Evolutionary conservation across 345 rosid species (phyloP).

Genomic region (Durio zibethinus): DNA sequence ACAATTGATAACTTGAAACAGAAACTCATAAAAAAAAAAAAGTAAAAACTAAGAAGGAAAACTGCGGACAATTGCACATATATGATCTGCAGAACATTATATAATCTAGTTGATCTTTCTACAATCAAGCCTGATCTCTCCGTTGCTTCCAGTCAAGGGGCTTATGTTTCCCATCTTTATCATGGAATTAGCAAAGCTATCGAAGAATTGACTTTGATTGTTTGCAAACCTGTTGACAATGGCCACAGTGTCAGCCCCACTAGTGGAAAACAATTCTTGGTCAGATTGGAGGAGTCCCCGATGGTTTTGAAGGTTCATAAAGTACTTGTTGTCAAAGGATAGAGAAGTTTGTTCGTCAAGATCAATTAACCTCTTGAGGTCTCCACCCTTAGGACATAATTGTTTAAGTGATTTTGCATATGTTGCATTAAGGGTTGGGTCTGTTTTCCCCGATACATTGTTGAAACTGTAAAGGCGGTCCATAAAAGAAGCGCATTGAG

Average conservation of each 20-base stretch:
- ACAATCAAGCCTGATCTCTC: slow-evolving; percentile 37
- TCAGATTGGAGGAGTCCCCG: slow-evolving; percentile 37
- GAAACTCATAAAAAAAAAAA: background rate
- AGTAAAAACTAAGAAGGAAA: background rate
- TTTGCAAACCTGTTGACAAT: slow-evolving; percentile 34
- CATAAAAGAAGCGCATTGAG: background rate
- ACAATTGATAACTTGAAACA: background rate
- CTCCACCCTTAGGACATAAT: slow-evolving; percentile 18
- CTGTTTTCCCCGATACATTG: background rate
- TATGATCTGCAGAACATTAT: background rate
- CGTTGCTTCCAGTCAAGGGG: slow-evolving; percentile 34
- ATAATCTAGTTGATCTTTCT: slow-evolving; percentile 25
- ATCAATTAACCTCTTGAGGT: background rate
- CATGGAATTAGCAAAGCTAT: slow-evolving; percentile 35
- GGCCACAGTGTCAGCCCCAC: slow-evolving; percentile 15
- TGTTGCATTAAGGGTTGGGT: slow-evolving; percentile 6
- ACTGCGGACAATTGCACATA: background rate
- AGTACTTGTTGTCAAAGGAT: slow-evolving; percentile 31
- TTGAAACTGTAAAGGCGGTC: slow-evolving; percentile 13
- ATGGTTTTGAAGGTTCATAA: slow-evolving; percentile 24
- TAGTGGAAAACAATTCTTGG: slow-evolving; percentile 37
- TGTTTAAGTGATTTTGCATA: background rate
- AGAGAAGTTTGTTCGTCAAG: slow-evolving; percentile 10
- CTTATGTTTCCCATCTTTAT: slow-evolving; percentile 42
- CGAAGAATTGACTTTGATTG: slow-evolving; percentile 36